Percentiles rank a stretch among this genome's conserved stretches.
Evolutionary conservation across 495 filamentous ascomycete species (phyloP).

Genomic region (Antarctomyces pellizariae): DNA sequence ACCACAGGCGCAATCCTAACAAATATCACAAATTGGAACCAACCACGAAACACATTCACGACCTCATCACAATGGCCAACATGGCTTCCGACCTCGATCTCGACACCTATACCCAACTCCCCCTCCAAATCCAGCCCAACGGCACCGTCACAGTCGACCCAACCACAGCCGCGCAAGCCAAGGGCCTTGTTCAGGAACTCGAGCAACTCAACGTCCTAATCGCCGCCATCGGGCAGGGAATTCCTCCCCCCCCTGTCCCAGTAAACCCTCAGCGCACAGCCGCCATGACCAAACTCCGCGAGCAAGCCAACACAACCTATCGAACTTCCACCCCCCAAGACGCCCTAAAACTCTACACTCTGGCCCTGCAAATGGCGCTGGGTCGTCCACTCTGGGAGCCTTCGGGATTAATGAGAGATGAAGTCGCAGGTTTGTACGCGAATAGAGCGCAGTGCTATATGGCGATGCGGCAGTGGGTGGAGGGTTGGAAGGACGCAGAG

Average conservation of each 20-base stretch:
- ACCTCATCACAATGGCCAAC: too few species aligned
- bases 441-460: constrained; percentile 87
- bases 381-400: constrained; percentile 75
- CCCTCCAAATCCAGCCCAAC: constrained; percentile 55
- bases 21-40: too few species aligned
- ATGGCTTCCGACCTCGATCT: too few species aligned
- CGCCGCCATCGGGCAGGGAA: constrained; percentile 28
- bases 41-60: too few species aligned
- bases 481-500: constrained; percentile 66
- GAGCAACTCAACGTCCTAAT: constrained; percentile 49
- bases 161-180: constrained; percentile 16
- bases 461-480: constrained; percentile 52
- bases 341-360: constrained; percentile 57
- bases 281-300: constrained; percentile 75
- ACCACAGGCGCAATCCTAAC: too few species aligned
- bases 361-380: constrained; percentile 72
- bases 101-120: constrained; percentile 67
- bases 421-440: constrained; percentile 51
- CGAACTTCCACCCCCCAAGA: constrained; percentile 50
- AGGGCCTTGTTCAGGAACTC: constrained; percentile 39
- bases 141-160: constrained; percentile 39
- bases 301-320: constrained; percentile 60
- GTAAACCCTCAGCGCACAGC: constrained; percentile 69
- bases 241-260: constrained; percentile 58
- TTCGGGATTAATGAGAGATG: constrained; percentile 53